These are phyloP conservation scores for Solanum aculeatissimum DNA, from an alignment of 305 asterid species.

Conservation along the genomic window DNA sequence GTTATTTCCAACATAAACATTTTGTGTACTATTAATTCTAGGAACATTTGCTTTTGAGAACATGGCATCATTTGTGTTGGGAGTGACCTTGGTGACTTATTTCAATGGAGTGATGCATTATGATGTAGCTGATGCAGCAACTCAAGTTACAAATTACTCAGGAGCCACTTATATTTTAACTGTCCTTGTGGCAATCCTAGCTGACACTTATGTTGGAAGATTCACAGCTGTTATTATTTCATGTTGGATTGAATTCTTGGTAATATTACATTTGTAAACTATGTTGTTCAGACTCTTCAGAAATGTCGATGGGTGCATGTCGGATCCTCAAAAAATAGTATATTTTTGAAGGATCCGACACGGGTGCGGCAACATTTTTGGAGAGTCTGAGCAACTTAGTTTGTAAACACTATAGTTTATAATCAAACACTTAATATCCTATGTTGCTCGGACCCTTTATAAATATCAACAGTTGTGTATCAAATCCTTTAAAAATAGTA, in stretches of 20 bases:
- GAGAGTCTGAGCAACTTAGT: no score
- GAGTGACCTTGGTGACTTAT: slow-evolving; percentile 41
- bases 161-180: slow-evolving; percentile 57
- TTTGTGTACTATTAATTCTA: neutral
- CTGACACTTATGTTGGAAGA: slow-evolving; percentile 63
- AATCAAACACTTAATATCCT: neutral
- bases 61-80: slow-evolving; percentile 38
- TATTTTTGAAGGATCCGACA: no score
- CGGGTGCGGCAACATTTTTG: no score
- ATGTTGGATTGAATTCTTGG: slow-evolving; percentile 42
- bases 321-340: no score
- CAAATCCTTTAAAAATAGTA: neutral
- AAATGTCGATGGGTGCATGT: no score
- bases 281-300: no score
- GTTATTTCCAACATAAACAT: neutral
- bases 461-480: neutral
- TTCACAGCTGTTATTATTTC: slow-evolving; percentile 35
- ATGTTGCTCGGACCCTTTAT: neutral
- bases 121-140: slow-evolving; percentile 52
- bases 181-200: slow-evolving; percentile 45
- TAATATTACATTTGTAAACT: neutral
- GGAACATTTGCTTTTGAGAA: slow-evolving; percentile 42
- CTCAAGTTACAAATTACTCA: slow-evolving; percentile 44
- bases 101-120: slow-evolving; percentile 50
- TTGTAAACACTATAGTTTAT: rapidly evolving